Percentiles rank a stretch among this genome's conserved stretches.
Conservation (phyloP, 768 basidiomycete species). For the Mycena vulgaris region DNA sequence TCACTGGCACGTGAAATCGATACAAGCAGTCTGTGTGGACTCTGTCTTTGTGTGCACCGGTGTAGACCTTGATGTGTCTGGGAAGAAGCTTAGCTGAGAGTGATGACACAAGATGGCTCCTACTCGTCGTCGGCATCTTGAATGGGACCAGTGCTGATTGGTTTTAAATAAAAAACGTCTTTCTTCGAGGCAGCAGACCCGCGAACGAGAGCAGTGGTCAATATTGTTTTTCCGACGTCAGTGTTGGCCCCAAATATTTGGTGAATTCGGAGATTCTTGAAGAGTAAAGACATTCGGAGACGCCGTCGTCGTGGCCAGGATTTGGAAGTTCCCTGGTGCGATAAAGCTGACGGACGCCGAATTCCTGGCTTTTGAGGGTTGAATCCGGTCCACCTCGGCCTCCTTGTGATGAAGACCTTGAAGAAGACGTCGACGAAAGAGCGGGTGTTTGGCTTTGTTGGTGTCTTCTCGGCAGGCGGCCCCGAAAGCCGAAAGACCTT, state of each 20-base stretch:
- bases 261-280: constrained; percentile 87
- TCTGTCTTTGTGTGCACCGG: constrained; percentile 54
- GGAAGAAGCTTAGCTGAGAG: constrained; percentile 14
- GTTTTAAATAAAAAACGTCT: constrained; percentile 84
- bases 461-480: no score
- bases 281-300: constrained; percentile 81
- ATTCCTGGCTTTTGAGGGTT: no score
- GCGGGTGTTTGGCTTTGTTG: no score
- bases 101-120: constrained; percentile 39
- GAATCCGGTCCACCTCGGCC: no score
- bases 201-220: constrained; percentile 87
- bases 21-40: constrained; percentile 83
- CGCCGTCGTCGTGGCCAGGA: no score
- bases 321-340: no score
- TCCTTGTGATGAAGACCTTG: no score
- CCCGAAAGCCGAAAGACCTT: no score
- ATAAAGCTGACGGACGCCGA: no score
- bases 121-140: constrained; percentile 91
- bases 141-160: constrained; percentile 89
- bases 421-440: no score
- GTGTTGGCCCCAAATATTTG: constrained; percentile 98
- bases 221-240: constrained; percentile 94
- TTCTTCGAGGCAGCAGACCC: constrained; percentile 74
- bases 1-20: constrained; percentile 90
- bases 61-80: constrained; percentile 79